Base-by-base conservation (phyloP, 306 rosid genomes). In the Alnus rubra region DNA sequence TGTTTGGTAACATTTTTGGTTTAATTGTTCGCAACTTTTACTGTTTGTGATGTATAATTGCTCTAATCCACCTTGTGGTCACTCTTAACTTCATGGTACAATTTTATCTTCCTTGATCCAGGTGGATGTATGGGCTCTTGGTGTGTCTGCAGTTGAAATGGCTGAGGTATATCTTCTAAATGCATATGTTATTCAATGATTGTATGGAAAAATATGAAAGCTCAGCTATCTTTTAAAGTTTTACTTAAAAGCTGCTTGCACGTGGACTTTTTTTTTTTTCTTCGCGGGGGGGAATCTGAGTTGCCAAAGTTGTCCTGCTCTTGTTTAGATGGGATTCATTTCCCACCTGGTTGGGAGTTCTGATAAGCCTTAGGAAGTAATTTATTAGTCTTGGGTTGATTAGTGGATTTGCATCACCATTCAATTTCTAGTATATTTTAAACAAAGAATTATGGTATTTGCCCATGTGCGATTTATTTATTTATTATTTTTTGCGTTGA, bases 91-190 rank as follows among this genome's bases (percentile, higher is more conserved):
- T 30, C 50, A 48, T 73, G 78, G 74, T 79, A 50, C 53, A 60
- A 51, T 77, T 78, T 64, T 53, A 71, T 78, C 63, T 33, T 62
- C 59, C 87, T 73, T 51, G 84, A 72, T 84, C 45, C 88, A 95
- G 99, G 99, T 95, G 65, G 99, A 95, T 83, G 98, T 95, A 48
- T 95, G 99, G 99, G 98, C 99, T 83, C 99, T 95, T 87, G 99
- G 99, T 79, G 98, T 95, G 79, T 91, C 99, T 82, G 99, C 99
- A 75, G 90, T 95, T 81, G 99, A 95, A 93, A 95, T 95, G 99
- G 99, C 99, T 47, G 99, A 95, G 99, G 99, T 95, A 85, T 74
- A 53, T 78, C 75, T 67, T 13, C 75, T 53, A 65, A 73, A 52
- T 72, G 31, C 84, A 45, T 54, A 69, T 71, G 18, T 33, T 73